These are phyloP conservation scores for Lichtheimia corymbifera DNA, from an alignment of 371 early-diverging fungal genomes.

Conservation along the genomic window DNA sequence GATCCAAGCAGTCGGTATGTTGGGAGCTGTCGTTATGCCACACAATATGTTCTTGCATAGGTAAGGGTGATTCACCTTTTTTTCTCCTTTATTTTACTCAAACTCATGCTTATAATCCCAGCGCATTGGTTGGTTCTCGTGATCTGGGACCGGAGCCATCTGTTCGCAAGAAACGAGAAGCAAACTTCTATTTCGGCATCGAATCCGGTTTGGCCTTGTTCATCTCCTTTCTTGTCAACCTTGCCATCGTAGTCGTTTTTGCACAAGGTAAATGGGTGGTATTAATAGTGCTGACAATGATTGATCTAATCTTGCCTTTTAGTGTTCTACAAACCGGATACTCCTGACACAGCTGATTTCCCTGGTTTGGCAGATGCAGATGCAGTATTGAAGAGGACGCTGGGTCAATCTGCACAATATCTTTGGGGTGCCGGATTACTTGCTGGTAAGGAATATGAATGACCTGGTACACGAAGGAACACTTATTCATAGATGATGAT, in stretches of 20 bases:
- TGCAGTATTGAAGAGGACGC: conserved; percentile 50
- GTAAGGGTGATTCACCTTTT: conserved; percentile 23
- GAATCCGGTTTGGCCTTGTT: conserved; percentile 67
- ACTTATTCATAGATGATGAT: not conserved
- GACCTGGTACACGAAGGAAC: not conserved
- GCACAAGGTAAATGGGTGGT: conserved; percentile 33
- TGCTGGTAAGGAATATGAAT: conserved; percentile 22
- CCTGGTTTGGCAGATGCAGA: conserved; percentile 68
- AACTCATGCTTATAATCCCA: not conserved
- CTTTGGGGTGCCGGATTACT: conserved; percentile 72
- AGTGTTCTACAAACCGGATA: conserved; percentile 57
- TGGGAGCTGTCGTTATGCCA: conserved; percentile 78
- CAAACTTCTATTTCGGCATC: conserved; percentile 68
- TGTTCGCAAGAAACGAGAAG: conserved; percentile 59
- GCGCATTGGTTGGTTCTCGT: conserved; percentile 66
- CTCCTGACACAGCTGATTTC: conserved; percentile 21
- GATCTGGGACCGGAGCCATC: conserved; percentile 49
- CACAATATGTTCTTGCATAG: conserved; percentile 77
- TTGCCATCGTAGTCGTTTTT: conserved; percentile 72
- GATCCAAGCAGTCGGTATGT: conserved; percentile 69
- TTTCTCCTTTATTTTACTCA: conserved; percentile 1
- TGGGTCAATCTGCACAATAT: conserved; percentile 61
- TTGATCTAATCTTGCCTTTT: not conserved
- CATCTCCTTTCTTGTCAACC: conserved; percentile 71
- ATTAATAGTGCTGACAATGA: not conserved